Base-by-base conservation (phyloP, 805 yeast genomes). In the Wickerhamiella kurtzmanii region DNA sequence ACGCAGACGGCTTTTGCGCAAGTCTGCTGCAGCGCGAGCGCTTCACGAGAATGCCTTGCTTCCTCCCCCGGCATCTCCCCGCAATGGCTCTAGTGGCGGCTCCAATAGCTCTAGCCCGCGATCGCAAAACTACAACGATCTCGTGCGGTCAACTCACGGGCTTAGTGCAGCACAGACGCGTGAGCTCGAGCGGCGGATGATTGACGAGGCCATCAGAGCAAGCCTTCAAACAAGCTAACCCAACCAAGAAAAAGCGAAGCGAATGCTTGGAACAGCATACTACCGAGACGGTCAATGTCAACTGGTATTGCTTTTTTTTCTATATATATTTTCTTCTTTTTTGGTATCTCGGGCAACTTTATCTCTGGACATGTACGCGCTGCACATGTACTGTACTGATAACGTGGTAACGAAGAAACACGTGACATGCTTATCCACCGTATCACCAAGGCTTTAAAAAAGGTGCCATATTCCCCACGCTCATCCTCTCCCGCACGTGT, bases 11-110 rank as follows among this genome's bases (percentile, higher is more conserved):
- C 66, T 86, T 35, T 95, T 94, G 0, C 74, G 94, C 48, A 74
- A 86, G 57, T 80, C 96, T 0, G 96, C 96, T 0, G 85, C 95
- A 13, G 97, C 97, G 0, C 84, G 85, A 32, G 95, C 95, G 0
- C 75, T 89, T 37, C 97, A 89, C 64, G 88, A 94, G 2, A 78
- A 94, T 11, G 86, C 87, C 48, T 72, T 85, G 56, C 60, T 86
- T 28, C 68, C 80, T 15, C 47, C 44, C 21, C 16, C 25, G 6
- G 25, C 41, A 19, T 38, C 41, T 5, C 38, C 19, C 19, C 17
- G 38, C 6, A n/a, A 15, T 17, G 38, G 38, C 5, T 5, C 19
- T 6, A 15, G 20, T 17, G 9, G 25, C 9, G 8, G 20, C 9
- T 5, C 21, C n/a, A 15, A 13, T 15, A 11, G 16, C 8, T 6